Evolutionary conservation across 1,284 basidiomycete genomes (phyloP).

Genomic region (Cutaneotrichosporon daszewskae): DNA sequence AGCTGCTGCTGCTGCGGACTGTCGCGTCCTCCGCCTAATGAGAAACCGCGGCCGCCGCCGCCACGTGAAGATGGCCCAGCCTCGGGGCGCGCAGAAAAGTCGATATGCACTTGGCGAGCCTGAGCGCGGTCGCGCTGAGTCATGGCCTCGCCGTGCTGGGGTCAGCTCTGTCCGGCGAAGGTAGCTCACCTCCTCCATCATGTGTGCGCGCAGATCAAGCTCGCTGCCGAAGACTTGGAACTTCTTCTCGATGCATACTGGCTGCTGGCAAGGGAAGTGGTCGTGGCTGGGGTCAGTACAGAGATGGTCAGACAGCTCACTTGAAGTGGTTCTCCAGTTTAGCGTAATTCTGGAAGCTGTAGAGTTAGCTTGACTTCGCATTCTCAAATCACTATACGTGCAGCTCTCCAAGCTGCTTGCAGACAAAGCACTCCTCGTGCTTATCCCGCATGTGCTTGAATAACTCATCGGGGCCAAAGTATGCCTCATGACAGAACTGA

Average conservation of each 20-base stretch:
- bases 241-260: slow-evolving; percentile 74
- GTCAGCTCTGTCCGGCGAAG: not conserved
- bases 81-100: slow-evolving; percentile 52
- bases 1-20: slow-evolving; percentile 33
- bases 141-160: slow-evolving; percentile 71
- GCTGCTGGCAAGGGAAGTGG: slow-evolving; percentile 73
- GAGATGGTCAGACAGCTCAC: slow-evolving; percentile 19
- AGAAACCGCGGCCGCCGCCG: slow-evolving; percentile 31
- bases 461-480: slow-evolving; percentile 88
- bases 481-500: slow-evolving; percentile 83
- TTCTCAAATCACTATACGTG: slow-evolving; percentile 71
- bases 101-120: slow-evolving; percentile 68
- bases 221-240: slow-evolving; percentile 89
- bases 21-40: slow-evolving; percentile 14
- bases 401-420: slow-evolving; percentile 69
- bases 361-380: not conserved
- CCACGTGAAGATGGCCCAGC: slow-evolving; percentile 11
- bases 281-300: slow-evolving; percentile 34
- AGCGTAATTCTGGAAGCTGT: slow-evolving; percentile 71
- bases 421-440: slow-evolving; percentile 96
- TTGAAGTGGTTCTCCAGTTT: slow-evolving; percentile 56
- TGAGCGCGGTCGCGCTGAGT: slow-evolving; percentile 69
- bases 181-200: slow-evolving; percentile 53
- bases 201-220: slow-evolving; percentile 87
- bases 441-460: slow-evolving; percentile 86